Evolutionary conservation across 2,329 filamentous ascomycete species (phyloP).

Genomic region (Penicillium sp.): DNA sequence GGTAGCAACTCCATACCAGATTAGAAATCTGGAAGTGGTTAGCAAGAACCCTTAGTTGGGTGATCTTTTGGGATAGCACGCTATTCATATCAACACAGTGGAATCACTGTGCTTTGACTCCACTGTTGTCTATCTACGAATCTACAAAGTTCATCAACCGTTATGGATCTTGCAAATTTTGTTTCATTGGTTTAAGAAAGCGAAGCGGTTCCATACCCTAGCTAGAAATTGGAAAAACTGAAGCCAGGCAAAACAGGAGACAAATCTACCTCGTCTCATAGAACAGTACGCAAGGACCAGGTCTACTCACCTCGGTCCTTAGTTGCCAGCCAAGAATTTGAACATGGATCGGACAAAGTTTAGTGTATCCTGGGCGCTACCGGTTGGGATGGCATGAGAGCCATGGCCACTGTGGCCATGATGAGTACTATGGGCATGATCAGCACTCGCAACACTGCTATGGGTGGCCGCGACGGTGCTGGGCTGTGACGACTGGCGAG

Average conservation of each 20-base stretch:
- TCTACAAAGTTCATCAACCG: background rate
- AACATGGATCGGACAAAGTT: too few species aligned
- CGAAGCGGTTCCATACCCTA: background rate
- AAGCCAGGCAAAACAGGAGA: background rate
- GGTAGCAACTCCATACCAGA: conserved; percentile 16
- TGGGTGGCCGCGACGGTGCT: too few species aligned
- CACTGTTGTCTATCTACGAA: background rate
- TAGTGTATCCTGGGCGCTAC: too few species aligned
- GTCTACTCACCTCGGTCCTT: too few species aligned
- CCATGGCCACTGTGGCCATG: too few species aligned
- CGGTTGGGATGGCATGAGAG: too few species aligned
- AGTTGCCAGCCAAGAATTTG: too few species aligned
- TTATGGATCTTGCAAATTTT: background rate
- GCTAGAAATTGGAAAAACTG: background rate
- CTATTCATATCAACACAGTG: too few species aligned
- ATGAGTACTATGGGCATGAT: too few species aligned
- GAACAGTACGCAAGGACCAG: background rate
- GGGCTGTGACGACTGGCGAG: too few species aligned
- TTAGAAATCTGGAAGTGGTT: conserved; percentile 16
- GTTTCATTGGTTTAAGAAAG: background rate
- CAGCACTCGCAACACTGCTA: too few species aligned
- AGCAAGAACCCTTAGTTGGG: conserved; percentile 2
- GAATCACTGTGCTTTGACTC: background rate
- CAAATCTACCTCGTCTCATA: background rate
- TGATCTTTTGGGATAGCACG: background rate